Conservation (phyloP, 1,284 basidiomycete species). For the Malassezia furfur region DNA sequence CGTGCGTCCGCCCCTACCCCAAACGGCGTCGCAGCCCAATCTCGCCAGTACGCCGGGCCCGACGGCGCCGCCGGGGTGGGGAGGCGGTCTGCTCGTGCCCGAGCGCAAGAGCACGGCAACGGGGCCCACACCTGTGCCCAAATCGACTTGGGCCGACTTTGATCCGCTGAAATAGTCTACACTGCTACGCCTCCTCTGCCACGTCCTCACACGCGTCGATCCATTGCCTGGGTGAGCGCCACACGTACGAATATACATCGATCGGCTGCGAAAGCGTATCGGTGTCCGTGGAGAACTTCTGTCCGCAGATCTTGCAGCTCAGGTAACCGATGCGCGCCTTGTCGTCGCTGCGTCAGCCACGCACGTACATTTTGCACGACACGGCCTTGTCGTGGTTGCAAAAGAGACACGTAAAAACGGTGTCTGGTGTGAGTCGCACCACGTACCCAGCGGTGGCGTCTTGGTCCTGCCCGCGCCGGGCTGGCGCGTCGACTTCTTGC, state of each 20-base stretch:
- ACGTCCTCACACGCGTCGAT: conserved; percentile 80
- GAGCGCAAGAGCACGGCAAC: background rate
- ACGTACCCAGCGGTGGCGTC: conserved; percentile 32
- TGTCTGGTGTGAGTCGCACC: conserved; percentile 29
- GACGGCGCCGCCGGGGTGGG: conserved; percentile 20
- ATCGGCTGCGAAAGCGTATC: conserved; percentile 73
- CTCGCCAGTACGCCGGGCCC: background rate
- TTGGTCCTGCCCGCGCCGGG: conserved; percentile 28
- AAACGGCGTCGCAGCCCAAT: background rate
- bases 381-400: conserved; percentile 84
- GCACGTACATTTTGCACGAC: conserved; percentile 71
- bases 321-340: conserved; percentile 37
- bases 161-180: conserved; percentile 16
- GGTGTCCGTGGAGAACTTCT: conserved; percentile 37
- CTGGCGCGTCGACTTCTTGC: conserved; percentile 33
- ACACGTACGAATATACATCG: conserved; percentile 66
- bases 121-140: background rate
- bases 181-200: conserved; percentile 47
- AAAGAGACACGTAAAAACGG: conserved; percentile 57
- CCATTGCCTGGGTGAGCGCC: conserved; percentile 54
- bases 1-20: too few species aligned
- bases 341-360: conserved; percentile 51
- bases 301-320: conserved; percentile 45
- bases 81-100: conserved; percentile 18
- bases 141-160: conserved; percentile 12